Conservation (phyloP, 768 basidiomycete species). For the Mycena indigotica region DNA sequence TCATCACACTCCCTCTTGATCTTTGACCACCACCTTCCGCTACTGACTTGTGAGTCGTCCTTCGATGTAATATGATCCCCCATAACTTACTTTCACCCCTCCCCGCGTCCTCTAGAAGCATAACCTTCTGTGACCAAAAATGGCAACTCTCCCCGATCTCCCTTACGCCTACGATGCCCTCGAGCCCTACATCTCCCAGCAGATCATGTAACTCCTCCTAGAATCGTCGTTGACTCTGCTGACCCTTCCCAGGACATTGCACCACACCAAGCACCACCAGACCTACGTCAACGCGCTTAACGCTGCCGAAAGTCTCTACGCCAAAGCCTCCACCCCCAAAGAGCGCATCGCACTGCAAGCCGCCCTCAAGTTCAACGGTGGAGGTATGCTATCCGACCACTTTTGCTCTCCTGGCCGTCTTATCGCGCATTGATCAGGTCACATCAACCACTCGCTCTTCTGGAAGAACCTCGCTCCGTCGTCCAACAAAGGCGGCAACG, state of each 20-base stretch:
- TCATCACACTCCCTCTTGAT: neutral
- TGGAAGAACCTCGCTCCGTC: constrained; percentile 90
- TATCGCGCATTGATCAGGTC: constrained; percentile 50
- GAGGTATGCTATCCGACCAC: constrained; percentile 58
- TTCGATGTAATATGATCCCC: no score
- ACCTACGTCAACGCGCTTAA: constrained; percentile 93
- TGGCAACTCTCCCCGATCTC: constrained; percentile 70
- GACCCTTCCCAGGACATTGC: constrained; percentile 50
- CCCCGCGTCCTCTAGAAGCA: no score
- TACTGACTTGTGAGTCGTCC: neutral
- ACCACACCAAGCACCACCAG: constrained; percentile 95
- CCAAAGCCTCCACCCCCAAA: constrained; percentile 66
- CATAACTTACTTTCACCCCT: no score
- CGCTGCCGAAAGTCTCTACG: constrained; percentile 79
- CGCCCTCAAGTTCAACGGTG: constrained; percentile 95
- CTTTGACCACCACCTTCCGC: neutral
- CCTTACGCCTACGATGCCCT: constrained; percentile 86
- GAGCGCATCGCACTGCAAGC: constrained; percentile 86
- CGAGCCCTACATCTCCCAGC: constrained; percentile 87
- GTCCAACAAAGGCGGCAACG: constrained; percentile 50
- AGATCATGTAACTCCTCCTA: constrained; percentile 85
- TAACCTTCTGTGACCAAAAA: no score
- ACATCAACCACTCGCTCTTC: constrained; percentile 95
- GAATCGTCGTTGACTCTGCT: neutral
- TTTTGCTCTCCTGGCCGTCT: constrained; percentile 1